Base-by-base conservation (phyloP, 768 basidiomycete species). In the Tephrocybe sp. region DNA sequence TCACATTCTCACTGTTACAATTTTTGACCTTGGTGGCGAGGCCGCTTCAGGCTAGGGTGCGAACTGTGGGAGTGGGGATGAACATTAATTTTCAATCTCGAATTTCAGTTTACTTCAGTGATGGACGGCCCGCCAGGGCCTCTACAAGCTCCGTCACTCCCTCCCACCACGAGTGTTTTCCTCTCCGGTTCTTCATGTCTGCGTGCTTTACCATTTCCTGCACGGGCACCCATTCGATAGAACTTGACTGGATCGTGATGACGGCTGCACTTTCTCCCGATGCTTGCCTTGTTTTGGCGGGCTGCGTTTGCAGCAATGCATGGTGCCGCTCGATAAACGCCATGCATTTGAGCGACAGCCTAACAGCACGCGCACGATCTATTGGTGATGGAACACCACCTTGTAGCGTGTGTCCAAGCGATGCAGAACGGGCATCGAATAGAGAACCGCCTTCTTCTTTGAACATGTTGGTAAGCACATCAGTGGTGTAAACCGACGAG, bases 371-470 rank as follows among this genome's bases (percentile, higher is more conserved):
- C 0, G 88, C 84, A 43, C 96, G 90, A 71, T 98, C 97, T 59
- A 91, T 78, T 0, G 97, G 97, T 0, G 96, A 97, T 4, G 97
- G 97, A 15, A 92, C 84, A 2, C 94, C 94, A 7, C 97, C 97
- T 62, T 99, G 97, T 2, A 99, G 73, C 4, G 95, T 98, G 71
- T 99, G 97, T 13, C 97, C 97, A 16, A 99, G 82, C 1, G 92
- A 89, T n/a, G 96, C 97, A 16, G 85, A 89, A 40, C 97, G 87
- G 16, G 97, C 84, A 70, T 99, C 97, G 63, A 98, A 99, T 19
- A 98, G 75, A 5, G 76, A 55, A 21, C 86, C 86, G n/a, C 97
- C 97, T 69, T 98, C 96, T 64, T 97, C 96, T 61, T 88, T 87
- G 69, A 98, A 71, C 77, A 99, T 97, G 67, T 90, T 90, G 52